Evolutionary conservation across 2,329 filamentous ascomycete species (phyloP), one percentile per base, ranked within the genome.

Genomic region (Didymellaceae sp.): DNA sequence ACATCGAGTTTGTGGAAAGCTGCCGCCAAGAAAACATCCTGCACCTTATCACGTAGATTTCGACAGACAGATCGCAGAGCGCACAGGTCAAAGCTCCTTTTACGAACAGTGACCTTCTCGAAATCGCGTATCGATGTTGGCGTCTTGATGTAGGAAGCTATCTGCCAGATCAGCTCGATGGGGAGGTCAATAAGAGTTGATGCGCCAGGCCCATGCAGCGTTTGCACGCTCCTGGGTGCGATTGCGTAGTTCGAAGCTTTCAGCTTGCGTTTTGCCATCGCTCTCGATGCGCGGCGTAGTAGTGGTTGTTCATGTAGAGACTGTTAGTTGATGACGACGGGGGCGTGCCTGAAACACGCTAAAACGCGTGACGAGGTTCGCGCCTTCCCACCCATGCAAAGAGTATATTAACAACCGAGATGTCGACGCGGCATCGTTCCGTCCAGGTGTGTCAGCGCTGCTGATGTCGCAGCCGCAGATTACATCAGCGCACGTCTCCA

Each of bases 401-500:
- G 25, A 26, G 25, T 8, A n/a, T n/a, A n/a, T n/a, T n/a, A n/a
- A n/a, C n/a, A n/a, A n/a, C n/a, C n/a, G n/a, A n/a, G n/a, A n/a
- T n/a, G n/a, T n/a, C n/a, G n/a, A n/a, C n/a, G n/a, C n/a, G n/a
- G n/a, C n/a, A n/a, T n/a, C n/a, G n/a, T n/a, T n/a, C n/a, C n/a
- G n/a, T n/a, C n/a, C n/a, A n/a, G n/a, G n/a, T n/a, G n/a, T n/a
- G n/a, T n/a, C n/a, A n/a, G n/a, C n/a, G n/a, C n/a, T n/a, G n/a
- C n/a, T n/a, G 16, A 13, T 18, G 14, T 33, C 14, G 9, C 7
- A 17, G 16, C 31, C 14, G 18, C 31, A 2, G 31, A 32, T 31
- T n/a, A 31, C 38, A 32, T 10, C 33, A 40, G 35, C 44, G 20
- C 28, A 46, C 40, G 21, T 40, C 26, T 20, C 35, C 35, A 16